phyloP scores from a whole-genome alignment of 1,284 basidiomycete genomes.

The Cerioporus squamosus region DNA sequence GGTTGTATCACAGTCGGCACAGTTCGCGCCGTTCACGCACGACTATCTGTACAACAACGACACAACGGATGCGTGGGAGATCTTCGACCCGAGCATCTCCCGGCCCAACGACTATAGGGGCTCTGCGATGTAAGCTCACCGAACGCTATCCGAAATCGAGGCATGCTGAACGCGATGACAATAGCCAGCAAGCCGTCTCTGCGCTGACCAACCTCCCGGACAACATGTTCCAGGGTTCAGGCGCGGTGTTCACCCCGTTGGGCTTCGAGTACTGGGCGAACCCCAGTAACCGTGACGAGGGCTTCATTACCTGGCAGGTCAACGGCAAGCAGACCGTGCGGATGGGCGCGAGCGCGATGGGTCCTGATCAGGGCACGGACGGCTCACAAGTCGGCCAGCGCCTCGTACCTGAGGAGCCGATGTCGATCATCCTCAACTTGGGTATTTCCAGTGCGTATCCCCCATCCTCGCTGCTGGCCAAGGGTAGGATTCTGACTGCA shows the following conservation, averaged over 20 bases:
- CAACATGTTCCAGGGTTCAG: constrained; percentile 61
- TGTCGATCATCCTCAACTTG: constrained; percentile 48
- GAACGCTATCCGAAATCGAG: neutral
- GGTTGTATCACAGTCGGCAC: constrained; percentile 65
- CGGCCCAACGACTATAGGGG: constrained; percentile 38
- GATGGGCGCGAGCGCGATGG: constrained; percentile 59
- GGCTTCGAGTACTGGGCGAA: constrained; percentile 76
- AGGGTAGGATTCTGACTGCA: neutral
- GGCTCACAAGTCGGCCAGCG: constrained; percentile 57
- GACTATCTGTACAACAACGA: constrained; percentile 53
- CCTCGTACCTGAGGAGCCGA: constrained; percentile 56
- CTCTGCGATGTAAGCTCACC: constrained; percentile 34
- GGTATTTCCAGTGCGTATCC: constrained; percentile 42
- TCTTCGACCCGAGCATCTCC: constrained; percentile 44
- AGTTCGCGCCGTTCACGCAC: constrained; percentile 69
- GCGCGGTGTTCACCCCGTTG: constrained; percentile 44
- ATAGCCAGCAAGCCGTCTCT: constrained; percentile 61
- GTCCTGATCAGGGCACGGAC: constrained; percentile 49
- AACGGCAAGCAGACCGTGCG: constrained; percentile 56
- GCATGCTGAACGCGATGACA: neutral
- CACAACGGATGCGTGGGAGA: constrained; percentile 47
- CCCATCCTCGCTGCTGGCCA: neutral
- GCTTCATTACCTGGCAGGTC: constrained; percentile 70
- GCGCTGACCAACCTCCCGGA: constrained; percentile 51
- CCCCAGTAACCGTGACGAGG: constrained; percentile 52